Evolutionary conservation across 2,329 filamentous ascomycete species (phyloP).

Genomic region (Fusarium chuoi): DNA sequence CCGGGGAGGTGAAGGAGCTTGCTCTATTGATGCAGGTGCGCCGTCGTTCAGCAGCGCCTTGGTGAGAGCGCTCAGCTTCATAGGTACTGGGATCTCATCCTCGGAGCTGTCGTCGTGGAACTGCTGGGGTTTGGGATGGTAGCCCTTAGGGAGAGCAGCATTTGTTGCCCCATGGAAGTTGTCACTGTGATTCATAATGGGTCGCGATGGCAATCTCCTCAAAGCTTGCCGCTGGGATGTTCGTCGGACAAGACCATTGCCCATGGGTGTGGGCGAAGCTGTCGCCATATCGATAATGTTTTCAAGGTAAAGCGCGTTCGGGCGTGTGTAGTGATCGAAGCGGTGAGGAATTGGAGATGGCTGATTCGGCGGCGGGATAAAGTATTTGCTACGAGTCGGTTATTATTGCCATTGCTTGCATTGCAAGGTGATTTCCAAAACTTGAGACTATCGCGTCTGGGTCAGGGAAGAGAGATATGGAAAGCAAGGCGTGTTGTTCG

Average conservation of each 20-base stretch:
- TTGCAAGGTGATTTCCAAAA: slow-evolving; percentile 47
- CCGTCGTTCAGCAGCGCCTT: slow-evolving; percentile 82
- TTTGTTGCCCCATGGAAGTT: slow-evolving; percentile 53
- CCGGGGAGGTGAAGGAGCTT: slow-evolving; percentile 57
- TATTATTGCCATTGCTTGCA: slow-evolving; percentile 51
- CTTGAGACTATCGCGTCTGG: slow-evolving; percentile 51
- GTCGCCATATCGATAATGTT: slow-evolving; percentile 57
- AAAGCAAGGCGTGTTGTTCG: slow-evolving; percentile 43
- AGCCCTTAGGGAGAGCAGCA: slow-evolving; percentile 44
- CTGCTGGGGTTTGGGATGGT: slow-evolving; percentile 58
- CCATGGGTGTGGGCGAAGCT: slow-evolving; percentile 66
- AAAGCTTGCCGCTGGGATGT: slow-evolving; percentile 67
- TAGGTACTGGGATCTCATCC: slow-evolving; percentile 89
- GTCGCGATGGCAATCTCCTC: slow-evolving; percentile 60
- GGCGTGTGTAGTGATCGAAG: slow-evolving; percentile 20
- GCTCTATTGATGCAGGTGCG: slow-evolving; percentile 57
- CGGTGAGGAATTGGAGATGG: slow-evolving; percentile 31
- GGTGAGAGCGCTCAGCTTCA: slow-evolving; percentile 93
- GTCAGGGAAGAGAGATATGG: slow-evolving; percentile 36
- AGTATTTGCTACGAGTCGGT: slow-evolving; percentile 54
- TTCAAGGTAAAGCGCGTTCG: slow-evolving; percentile 34
- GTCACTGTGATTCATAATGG: slow-evolving; percentile 57
- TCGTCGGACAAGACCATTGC: slow-evolving; percentile 61
- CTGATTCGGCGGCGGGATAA: slow-evolving; percentile 38
- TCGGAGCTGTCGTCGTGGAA: slow-evolving; percentile 85